Evolutionary conservation across 768 basidiomycete species (phyloP).

Genomic region (Punctularia strigosozonata): DNA sequence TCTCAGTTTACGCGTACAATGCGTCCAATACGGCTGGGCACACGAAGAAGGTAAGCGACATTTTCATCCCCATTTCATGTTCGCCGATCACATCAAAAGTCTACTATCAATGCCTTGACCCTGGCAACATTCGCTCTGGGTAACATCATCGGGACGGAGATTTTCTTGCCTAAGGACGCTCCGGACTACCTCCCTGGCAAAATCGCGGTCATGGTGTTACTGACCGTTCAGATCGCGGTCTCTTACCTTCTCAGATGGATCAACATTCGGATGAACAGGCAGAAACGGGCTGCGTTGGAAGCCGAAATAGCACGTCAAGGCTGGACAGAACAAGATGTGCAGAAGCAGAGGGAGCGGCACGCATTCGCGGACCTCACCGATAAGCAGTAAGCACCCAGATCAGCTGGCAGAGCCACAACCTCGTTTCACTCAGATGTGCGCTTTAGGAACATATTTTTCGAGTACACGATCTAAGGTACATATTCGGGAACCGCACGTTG

Average conservation of each 20-base stretch:
- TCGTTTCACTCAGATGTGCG: background rate
- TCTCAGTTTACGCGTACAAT: constrained; percentile 51
- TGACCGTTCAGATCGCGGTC: constrained; percentile 38
- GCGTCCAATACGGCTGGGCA: constrained; percentile 53
- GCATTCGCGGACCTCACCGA: constrained; percentile 57
- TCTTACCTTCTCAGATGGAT: constrained; percentile 40
- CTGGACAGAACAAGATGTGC: constrained; percentile 48
- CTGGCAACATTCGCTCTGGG: constrained; percentile 41
- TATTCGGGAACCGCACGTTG: background rate
- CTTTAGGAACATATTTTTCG: constrained; percentile 49
- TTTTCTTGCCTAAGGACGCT: constrained; percentile 50
- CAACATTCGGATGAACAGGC: constrained; percentile 39
- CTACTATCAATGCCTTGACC: constrained; percentile 52
- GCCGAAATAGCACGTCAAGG: constrained; percentile 32
- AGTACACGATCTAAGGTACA: constrained; percentile 34
- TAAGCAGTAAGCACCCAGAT: constrained; percentile 33
- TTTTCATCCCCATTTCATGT: background rate
- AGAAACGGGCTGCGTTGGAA: constrained; percentile 29
- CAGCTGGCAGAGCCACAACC: background rate
- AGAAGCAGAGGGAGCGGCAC: constrained; percentile 43
- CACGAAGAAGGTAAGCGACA: constrained; percentile 42
- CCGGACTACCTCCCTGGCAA: constrained; percentile 58
- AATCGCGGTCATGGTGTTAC: constrained; percentile 48
- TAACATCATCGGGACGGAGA: constrained; percentile 52
- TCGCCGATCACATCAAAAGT: constrained; percentile 16